Conservation (phyloP, 2,329 filamentous ascomycete species). For the Calonectria pteridis region DNA sequence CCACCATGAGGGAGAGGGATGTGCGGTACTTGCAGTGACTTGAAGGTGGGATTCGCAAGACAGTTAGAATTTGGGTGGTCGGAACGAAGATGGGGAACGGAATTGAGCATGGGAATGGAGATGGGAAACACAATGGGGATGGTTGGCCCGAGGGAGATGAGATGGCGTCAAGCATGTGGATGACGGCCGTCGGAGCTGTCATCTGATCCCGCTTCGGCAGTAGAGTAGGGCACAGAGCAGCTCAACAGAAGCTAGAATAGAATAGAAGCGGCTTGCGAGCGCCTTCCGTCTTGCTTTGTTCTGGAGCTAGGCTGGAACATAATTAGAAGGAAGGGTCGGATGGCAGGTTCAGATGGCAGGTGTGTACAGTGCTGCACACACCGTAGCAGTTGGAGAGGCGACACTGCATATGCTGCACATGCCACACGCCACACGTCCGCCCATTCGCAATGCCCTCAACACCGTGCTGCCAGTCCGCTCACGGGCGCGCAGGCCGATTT, state of each 20-base stretch:
- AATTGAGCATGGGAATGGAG: constrained; percentile 10
- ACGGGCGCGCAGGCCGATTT: background rate
- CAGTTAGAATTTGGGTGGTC: background rate
- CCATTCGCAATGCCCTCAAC: background rate
- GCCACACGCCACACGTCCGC: background rate
- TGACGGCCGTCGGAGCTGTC: constrained; percentile 1
- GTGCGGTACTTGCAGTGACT: background rate
- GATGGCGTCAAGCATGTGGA: constrained; percentile 8
- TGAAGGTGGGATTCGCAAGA: background rate
- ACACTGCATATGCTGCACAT: background rate
- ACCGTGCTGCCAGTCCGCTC: background rate
- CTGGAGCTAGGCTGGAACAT: background rate
- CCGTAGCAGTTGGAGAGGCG: background rate
- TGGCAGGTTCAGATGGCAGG: background rate
- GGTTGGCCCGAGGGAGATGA: background rate
- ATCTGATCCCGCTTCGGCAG: constrained; percentile 4
- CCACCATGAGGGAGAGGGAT: background rate
- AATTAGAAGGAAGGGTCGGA: background rate
- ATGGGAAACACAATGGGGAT: constrained; percentile 13
- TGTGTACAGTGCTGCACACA: background rate
- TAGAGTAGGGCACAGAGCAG: constrained; percentile 4
- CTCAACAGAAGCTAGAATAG: constrained; percentile 10
- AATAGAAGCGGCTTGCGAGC: background rate
- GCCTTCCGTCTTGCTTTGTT: background rate
- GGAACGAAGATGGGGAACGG: constrained; percentile 6